Evolutionary conservation across 164 flowering plant species (phyloP).

Genomic region (Magnolia kwangsiensis): DNA sequence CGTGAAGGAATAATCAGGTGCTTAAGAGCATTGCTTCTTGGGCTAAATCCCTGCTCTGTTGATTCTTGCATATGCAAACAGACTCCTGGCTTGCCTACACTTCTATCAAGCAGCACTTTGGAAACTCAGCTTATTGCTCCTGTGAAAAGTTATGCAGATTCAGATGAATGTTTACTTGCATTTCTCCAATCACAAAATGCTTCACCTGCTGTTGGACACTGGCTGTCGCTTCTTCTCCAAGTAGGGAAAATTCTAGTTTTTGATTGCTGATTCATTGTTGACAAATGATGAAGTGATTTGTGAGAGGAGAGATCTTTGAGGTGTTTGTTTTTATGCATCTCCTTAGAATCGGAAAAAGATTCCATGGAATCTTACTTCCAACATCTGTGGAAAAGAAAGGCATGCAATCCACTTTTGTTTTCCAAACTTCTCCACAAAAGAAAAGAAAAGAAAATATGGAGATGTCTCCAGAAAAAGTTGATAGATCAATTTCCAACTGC

Average conservation of each 20-base stretch:
- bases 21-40: slow-evolving; percentile 62
- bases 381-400: no score
- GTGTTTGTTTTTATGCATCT: no score
- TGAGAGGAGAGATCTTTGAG: no score
- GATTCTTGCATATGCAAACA: slow-evolving; percentile 59
- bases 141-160: slow-evolving; percentile 19
- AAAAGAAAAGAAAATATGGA: no score
- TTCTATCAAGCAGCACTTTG: slow-evolving; percentile 22
- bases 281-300: neutral
- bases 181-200: slow-evolving; percentile 81
- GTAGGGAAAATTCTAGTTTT: slow-evolving; percentile 29
- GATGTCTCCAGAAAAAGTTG: no score
- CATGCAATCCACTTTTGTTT: no score
- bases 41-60: slow-evolving; percentile 48
- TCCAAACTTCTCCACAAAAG: no score
- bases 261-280: neutral
- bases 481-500: no score
- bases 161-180: slow-evolving; percentile 67
- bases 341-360: no score
- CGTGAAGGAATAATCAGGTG: slow-evolving; percentile 84
- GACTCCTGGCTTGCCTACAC: slow-evolving; percentile 38
- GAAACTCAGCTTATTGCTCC: slow-evolving; percentile 8
- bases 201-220: slow-evolving; percentile 90
- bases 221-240: slow-evolving; percentile 92
- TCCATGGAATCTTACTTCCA: no score